A percentile compares a stretch with the other conserved stretches of the same genome.
phyloP scores from a whole-genome alignment of 441 rosid species.

The Bocquillonia castaneifolia region DNA sequence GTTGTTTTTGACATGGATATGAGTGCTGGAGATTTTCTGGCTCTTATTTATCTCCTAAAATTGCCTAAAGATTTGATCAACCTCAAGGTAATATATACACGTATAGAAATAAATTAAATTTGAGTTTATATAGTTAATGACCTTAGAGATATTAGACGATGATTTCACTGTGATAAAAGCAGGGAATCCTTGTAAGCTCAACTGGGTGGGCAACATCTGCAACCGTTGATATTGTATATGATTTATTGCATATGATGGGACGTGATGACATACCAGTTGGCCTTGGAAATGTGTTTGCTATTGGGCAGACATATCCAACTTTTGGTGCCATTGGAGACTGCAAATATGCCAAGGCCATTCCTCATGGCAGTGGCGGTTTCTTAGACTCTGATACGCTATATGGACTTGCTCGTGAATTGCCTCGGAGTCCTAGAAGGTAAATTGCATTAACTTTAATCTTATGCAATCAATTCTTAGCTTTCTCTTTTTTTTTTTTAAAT shows the following conservation, averaged over 20 bases:
- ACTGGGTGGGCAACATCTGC: conserved; percentile 97
- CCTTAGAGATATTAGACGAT: too few species aligned
- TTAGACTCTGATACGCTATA: conserved; percentile 82
- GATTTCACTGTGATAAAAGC: too few species aligned
- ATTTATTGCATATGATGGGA: conserved; percentile 95
- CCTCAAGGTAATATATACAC: conserved; percentile 58
- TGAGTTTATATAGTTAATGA: too few species aligned
- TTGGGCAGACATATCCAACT: conserved; percentile 53
- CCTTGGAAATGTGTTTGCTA: conserved; percentile 56
- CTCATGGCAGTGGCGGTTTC: conserved; percentile 79
- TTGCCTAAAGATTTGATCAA: conserved; percentile 60
- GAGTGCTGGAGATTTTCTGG: conserved; percentile 90
- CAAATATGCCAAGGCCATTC: conserved; percentile 63
- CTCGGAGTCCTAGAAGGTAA: conserved; percentile 85
- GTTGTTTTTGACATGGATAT: conserved; percentile 89
- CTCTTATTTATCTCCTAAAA: conserved; percentile 81
- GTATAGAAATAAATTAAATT: too few species aligned
- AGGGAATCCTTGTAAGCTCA: conserved; percentile 84
- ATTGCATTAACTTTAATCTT: neutral
- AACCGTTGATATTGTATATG: conserved; percentile 74
- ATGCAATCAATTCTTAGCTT: too few species aligned
- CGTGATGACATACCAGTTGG: conserved; percentile 88
- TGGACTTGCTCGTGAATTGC: conserved; percentile 74
- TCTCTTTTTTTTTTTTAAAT: too few species aligned
- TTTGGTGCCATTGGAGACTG: conserved; percentile 61